These are phyloP conservation scores for Sesbania bispinosa DNA, from an alignment of 306 rosid genomes.

Conservation along the genomic window DNA sequence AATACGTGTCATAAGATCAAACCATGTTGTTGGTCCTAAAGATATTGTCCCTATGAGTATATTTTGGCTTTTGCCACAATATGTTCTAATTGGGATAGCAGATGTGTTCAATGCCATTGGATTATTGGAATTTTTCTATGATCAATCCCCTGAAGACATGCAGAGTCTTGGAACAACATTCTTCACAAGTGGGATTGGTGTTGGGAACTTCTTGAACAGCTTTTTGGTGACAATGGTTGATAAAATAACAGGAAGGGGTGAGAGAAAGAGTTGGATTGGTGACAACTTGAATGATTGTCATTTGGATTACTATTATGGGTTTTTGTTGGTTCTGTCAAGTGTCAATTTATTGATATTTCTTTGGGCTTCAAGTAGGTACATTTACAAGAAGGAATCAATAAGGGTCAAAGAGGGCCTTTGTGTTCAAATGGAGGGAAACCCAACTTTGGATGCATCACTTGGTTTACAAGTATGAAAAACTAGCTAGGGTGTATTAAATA, in stretches of 20 bases:
- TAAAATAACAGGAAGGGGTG: constrained; percentile 48
- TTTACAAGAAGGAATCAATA: constrained; percentile 41
- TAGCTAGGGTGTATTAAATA: background rate
- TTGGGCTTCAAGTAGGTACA: constrained; percentile 44
- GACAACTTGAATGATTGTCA: constrained; percentile 80
- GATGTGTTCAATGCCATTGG: constrained; percentile 83
- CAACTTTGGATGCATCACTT: constrained; percentile 44
- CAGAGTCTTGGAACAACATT: constrained; percentile 84
- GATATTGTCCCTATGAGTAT: constrained; percentile 72
- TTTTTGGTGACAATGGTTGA: constrained; percentile 73
- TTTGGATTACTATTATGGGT: constrained; percentile 84
- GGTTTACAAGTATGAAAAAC: constrained; percentile 42
- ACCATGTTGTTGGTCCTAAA: constrained; percentile 34
- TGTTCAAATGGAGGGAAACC: constrained; percentile 33
- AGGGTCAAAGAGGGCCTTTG: constrained; percentile 36
- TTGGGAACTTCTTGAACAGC: constrained; percentile 80
- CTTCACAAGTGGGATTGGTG: constrained; percentile 64
- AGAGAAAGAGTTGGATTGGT: constrained; percentile 71
- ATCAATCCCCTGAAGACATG: constrained; percentile 89
- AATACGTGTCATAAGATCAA: constrained; percentile 49
- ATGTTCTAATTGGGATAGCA: constrained; percentile 69
- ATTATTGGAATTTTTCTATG: constrained; percentile 84
- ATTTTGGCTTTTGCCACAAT: constrained; percentile 78
- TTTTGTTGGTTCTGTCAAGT: constrained; percentile 41
- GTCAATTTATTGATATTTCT: constrained; percentile 39